A percentile compares a stretch with the other conserved stretches of the same genome.
These are phyloP conservation scores for Alternaria ventricosa DNA, from an alignment of 2,329 filamentous ascomycete species.

Conservation along the genomic window DNA sequence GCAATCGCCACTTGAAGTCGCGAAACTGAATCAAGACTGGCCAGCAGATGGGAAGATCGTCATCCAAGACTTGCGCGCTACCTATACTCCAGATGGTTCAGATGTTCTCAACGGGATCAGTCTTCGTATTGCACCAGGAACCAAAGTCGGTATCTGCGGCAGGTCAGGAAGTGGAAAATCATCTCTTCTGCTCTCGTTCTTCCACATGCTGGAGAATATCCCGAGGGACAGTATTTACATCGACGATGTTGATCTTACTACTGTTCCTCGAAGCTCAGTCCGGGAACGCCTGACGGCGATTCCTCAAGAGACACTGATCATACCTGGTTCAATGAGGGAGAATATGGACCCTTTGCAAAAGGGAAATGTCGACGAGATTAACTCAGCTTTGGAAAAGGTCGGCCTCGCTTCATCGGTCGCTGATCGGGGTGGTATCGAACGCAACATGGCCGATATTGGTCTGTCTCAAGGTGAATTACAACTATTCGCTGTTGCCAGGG, in stretches of 20 bases:
- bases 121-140: conserved; percentile 52
- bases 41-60: not conserved
- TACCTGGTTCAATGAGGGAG: not conserved
- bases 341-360: not conserved
- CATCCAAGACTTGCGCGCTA: not conserved
- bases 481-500: not conserved
- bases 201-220: not conserved
- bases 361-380: not conserved
- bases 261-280: not conserved
- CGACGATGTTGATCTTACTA: not conserved
- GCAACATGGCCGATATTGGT: not conserved
- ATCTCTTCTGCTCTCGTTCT: not conserved
- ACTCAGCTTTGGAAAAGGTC: not conserved
- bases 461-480: not conserved
- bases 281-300: not conserved
- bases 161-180: conserved; percentile 54
- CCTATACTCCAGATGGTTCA: not conserved
- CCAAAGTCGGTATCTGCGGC: conserved; percentile 58
- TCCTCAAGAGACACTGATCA: not conserved
- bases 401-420: not conserved
- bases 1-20: not conserved
- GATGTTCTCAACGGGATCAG: conserved; percentile 36
- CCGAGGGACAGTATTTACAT: rapidly evolving
- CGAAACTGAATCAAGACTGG: not conserved
- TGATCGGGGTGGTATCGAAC: not conserved